These are phyloP conservation scores for Sarcodon aspratus DNA, from an alignment of 768 basidiomycete genomes.

Conservation along the genomic window DNA sequence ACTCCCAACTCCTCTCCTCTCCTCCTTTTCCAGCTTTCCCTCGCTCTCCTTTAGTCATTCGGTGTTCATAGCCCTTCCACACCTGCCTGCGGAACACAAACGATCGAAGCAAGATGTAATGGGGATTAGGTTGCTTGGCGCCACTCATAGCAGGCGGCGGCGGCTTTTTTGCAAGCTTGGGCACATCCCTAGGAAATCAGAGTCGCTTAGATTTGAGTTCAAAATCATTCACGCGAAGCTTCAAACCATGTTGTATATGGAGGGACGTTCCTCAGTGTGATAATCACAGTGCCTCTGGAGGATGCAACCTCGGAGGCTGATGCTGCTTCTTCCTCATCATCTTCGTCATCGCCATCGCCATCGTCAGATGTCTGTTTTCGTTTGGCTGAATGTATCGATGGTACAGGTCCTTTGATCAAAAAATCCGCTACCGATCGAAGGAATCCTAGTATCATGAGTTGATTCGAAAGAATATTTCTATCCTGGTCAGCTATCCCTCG, in stretches of 20 bases:
- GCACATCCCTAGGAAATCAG: constrained; percentile 47
- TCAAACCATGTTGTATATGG: constrained; percentile 81
- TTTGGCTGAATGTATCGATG: constrained; percentile 29
- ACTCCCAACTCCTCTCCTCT: constrained; percentile 86
- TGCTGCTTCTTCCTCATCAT: constrained; percentile 12
- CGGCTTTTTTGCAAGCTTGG: constrained; percentile 67
- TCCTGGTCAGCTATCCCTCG: constrained; percentile 91
- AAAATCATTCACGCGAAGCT: neutral
- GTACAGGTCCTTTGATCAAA: constrained; percentile 46
- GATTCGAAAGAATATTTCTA: constrained; percentile 86
- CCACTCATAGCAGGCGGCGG: constrained; percentile 36
- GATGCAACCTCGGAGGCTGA: constrained; percentile 4
- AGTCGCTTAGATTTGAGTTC: neutral
- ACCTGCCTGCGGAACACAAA: constrained; percentile 60
- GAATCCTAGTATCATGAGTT: constrained; percentile 72
- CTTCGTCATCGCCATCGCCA: constrained; percentile 30
- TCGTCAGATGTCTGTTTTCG: constrained; percentile 29
- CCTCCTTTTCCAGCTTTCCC: constrained; percentile 63
- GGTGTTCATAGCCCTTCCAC: constrained; percentile 85
- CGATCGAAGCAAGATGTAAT: constrained; percentile 62
- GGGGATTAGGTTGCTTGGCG: constrained; percentile 40
- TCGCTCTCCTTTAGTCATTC: constrained; percentile 86
- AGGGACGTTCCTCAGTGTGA: constrained; percentile 76
- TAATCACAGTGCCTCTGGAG: constrained; percentile 61
- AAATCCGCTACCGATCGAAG: constrained; percentile 59